Evolutionary conservation across 176 grass and related monocot species (phyloP), one percentile per base, ranked within the genome.

Genomic region (Aegilops speltoides): DNA sequence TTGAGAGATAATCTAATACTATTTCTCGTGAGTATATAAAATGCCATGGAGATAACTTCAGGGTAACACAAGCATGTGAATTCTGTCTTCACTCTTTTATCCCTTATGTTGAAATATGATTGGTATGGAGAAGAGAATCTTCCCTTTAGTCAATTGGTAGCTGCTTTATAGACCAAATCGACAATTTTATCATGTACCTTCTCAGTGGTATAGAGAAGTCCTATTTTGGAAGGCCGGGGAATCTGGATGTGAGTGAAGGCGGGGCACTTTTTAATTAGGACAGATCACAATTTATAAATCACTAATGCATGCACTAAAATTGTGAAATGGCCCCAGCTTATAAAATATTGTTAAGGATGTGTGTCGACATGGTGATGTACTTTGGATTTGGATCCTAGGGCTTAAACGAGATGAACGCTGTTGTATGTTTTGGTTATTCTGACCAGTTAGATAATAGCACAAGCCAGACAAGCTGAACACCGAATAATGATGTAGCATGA

Each of bases 81-180:
- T 10, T 52, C 32, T 57, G 41, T 88, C n/a, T 87, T 77, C 45
- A 60, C 50, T 78, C 20, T n/a, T 88, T 78, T 59, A 17, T 4
- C 80, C 63, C 26, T 66, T 60, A 8, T 68, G 32, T 69, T 59
- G 73, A 69, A 70, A 40, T 6, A 38, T 78, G 28, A 71, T 83
- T 43, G 36, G 8, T 60, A 22, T 4, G 25, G 63, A 79, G 32
- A 88, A 83, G 46, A 33, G 34, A 69, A 60, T 83, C 57, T 78
- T 8, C 66, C 65, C 20, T 69, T 43, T 43, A 41, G n/a, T 82
- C 16, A 36, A 60, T 19, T 16, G n/a, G 29, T 79, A 75, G 22
- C 8, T 64, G 15, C 68, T 23, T 76, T 87, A 41, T 26, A 70
- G 19, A 82, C 52, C 57, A 38, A 59, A 38, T 70, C 25, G 31